A percentile compares a stretch with the other conserved stretches of the same genome.
Evolutionary conservation across 805 yeast genomes (phyloP).

Genomic region (Ascoidea asiatica): DNA sequence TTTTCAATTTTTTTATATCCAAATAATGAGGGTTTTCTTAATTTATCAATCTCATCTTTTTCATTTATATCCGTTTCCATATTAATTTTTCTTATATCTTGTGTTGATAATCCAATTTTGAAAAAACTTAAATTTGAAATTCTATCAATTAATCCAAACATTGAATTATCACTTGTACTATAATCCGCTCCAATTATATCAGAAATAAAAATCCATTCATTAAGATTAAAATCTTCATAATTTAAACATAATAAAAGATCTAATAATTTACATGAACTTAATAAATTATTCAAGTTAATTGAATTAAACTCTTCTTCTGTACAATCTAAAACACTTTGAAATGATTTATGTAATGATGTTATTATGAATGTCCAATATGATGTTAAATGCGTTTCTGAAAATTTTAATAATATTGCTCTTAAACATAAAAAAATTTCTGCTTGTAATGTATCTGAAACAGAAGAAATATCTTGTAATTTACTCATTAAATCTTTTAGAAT

Average conservation of each 20-base stretch:
- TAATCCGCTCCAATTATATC: slow-evolving; percentile 42
- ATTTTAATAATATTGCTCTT: slow-evolving; percentile 51
- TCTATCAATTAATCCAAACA: slow-evolving; percentile 34
- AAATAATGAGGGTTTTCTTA: slow-evolving; percentile 19
- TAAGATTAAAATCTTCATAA: slow-evolving; percentile 62
- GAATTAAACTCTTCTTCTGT: slow-evolving; percentile 16
- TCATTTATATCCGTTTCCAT: background rate
- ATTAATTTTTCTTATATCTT: slow-evolving; percentile 11
- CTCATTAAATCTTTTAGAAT: slow-evolving; percentile 34
- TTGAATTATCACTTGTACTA: background rate
- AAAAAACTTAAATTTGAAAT: slow-evolving; percentile 22
- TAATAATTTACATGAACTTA: slow-evolving; percentile 62
- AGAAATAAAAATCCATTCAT: slow-evolving; percentile 78
- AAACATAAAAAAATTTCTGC: slow-evolving; percentile 41
- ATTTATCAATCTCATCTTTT: slow-evolving; percentile 12
- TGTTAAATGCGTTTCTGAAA: slow-evolving; percentile 47
- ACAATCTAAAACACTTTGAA: slow-evolving; percentile 21
- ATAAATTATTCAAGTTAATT: slow-evolving; percentile 26
- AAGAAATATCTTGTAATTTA: slow-evolving; percentile 27
- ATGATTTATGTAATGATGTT: slow-evolving; percentile 42
- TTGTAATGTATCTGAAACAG: slow-evolving; percentile 20
- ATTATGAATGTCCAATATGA: slow-evolving; percentile 60
- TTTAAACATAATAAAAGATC: slow-evolving; percentile 60
- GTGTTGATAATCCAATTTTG: slow-evolving; percentile 23
- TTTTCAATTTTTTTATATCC: slow-evolving; percentile 24